These are phyloP conservation scores for Leonotis leonurus DNA, from an alignment of 257 asterid genomes.

Conservation along the genomic window DNA sequence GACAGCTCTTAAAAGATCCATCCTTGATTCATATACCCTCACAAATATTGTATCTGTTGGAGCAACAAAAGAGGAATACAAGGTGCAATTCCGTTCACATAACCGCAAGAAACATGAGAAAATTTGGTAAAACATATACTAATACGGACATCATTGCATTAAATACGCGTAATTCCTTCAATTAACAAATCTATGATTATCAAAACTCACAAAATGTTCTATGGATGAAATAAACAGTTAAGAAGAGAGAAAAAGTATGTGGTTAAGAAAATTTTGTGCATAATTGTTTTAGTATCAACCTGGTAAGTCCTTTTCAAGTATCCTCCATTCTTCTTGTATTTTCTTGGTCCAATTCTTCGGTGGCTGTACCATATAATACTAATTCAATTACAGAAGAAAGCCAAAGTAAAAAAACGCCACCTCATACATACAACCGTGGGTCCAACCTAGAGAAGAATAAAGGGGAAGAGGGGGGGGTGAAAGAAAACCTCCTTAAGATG, in stretches of 20 bases:
- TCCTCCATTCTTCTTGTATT: constrained; percentile 91
- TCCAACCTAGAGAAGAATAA: background rate
- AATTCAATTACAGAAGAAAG: background rate
- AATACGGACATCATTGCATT: background rate
- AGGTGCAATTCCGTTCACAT: background rate
- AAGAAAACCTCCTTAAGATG: background rate
- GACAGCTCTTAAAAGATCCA: constrained; percentile 90
- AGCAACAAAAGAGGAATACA: constrained; percentile 9
- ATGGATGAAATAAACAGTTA: background rate
- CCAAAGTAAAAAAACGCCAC: background rate
- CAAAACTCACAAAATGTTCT: background rate
- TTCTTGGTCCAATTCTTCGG: constrained; percentile 74
- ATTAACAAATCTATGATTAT: background rate
- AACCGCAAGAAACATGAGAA: background rate
- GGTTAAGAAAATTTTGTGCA: background rate
- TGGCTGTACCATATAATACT: constrained; percentile 30
- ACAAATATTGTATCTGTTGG: constrained; percentile 66
- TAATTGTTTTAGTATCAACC: constrained; percentile 28
- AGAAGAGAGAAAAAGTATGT: background rate
- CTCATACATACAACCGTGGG: background rate
- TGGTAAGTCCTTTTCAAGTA: constrained; percentile 75
- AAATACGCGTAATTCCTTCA: background rate
- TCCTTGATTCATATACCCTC: constrained; percentile 84
- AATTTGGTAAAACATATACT: background rate
- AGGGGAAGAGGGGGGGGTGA: background rate